Conservation (phyloP, 2,329 filamentous ascomycete species). For the Trichoderma sp. region DNA sequence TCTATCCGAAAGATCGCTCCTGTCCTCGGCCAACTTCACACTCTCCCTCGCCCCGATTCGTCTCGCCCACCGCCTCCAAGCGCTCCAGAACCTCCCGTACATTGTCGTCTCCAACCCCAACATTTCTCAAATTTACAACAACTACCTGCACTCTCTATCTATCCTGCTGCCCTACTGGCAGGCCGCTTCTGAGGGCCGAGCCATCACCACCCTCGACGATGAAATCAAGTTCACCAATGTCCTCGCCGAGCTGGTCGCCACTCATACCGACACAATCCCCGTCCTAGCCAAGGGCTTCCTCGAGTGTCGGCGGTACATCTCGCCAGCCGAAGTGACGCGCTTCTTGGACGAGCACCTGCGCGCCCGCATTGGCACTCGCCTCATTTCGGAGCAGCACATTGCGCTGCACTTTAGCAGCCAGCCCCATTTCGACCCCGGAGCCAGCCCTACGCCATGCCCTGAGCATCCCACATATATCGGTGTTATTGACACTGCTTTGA, state of each 20-base stretch:
- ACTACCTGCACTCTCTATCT: constrained; percentile 90
- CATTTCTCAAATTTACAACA: constrained; percentile 91
- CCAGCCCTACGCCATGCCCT: constrained; percentile 52
- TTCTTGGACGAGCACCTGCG: constrained; percentile 94
- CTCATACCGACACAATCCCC: constrained; percentile 92
- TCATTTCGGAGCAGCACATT: constrained; percentile 96
- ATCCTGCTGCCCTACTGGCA: constrained; percentile 79
- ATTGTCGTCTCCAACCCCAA: constrained; percentile 98
- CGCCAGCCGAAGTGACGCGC: constrained; percentile 75
- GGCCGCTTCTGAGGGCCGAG: constrained; percentile 47
- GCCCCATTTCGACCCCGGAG: constrained; percentile 64
- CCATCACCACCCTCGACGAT: constrained; percentile 68
- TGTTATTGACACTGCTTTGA: constrained; percentile 88
- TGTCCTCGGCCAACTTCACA: constrained; percentile 93
- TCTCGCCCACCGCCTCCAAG: constrained; percentile 90
- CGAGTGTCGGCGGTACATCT: constrained; percentile 90
- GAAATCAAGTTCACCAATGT: constrained; percentile 91
- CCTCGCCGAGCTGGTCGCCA: constrained; percentile 91
- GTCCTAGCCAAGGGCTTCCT: constrained; percentile 89
- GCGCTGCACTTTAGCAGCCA: constrained; percentile 75
- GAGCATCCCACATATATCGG: constrained; percentile 75
- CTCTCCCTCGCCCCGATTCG: constrained; percentile 88
- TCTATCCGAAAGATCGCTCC: constrained; percentile 74
- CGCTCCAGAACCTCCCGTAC: constrained; percentile 88
- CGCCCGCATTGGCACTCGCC: constrained; percentile 86